Percentiles rank a stretch among this genome's conserved stretches.
Conservation (phyloP, 1,284 basidiomycete species). For the Earliella scabrosa region DNA sequence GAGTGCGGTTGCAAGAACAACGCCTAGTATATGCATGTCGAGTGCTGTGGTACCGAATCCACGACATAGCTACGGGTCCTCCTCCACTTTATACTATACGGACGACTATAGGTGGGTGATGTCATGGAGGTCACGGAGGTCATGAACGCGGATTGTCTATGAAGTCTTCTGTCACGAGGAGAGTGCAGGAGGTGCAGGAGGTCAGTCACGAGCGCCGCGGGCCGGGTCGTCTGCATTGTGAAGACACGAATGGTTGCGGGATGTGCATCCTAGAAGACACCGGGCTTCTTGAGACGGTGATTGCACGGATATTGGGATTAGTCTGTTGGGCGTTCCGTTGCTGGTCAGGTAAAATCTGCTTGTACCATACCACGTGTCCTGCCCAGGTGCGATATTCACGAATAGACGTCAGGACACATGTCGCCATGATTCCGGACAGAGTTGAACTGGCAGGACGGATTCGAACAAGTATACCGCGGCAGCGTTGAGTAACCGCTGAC, state of each 20-base stretch:
- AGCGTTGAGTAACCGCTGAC: too few species aligned
- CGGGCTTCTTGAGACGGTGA: too few species aligned
- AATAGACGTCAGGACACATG: too few species aligned
- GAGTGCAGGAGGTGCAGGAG: slow-evolving; percentile 6
- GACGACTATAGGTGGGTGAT: not conserved
- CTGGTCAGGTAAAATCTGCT: too few species aligned
- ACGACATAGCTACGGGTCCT: not conserved
- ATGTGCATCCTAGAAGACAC: too few species aligned
- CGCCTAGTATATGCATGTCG: not conserved
- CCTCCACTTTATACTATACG: slow-evolving; percentile 2
- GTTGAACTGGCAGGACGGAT: too few species aligned
- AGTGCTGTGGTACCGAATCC: not conserved
- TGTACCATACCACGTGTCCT: too few species aligned
- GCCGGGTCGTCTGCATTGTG: slow-evolving; percentile 3
- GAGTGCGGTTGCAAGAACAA: not conserved
- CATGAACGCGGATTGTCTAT: not conserved
- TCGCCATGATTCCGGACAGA: too few species aligned
- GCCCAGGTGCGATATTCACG: too few species aligned
- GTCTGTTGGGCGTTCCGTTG: too few species aligned
- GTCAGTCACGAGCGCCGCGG: slow-evolving; percentile 14
- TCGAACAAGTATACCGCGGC: too few species aligned
- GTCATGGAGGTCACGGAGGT: slow-evolving; percentile 13
- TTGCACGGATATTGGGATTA: too few species aligned
- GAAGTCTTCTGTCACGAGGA: slow-evolving; percentile 9
- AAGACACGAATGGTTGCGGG: not conserved